A percentile compares a stretch with the other conserved stretches of the same genome.
Evolutionary conservation across 176 grass and related monocot genomes (phyloP).

Genomic region (Metroxylon sagu): DNA sequence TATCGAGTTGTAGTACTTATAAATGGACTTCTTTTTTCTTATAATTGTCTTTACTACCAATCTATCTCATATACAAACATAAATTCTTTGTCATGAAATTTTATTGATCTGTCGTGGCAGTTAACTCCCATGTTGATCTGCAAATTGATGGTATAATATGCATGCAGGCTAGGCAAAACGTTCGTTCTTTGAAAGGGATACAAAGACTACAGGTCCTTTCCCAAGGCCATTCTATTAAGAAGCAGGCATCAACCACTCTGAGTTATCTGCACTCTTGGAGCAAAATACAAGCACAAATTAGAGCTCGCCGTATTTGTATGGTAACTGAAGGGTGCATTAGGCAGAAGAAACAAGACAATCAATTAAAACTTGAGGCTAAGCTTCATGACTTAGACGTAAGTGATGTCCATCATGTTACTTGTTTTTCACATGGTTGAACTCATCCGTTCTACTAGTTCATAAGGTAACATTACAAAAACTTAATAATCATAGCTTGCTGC

Average conservation of each 20-base stretch:
- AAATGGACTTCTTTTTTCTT: too few relatives aligned
- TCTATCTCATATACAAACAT: too few relatives aligned
- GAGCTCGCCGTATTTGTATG: slow-evolving; percentile 70
- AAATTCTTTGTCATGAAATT: too few relatives aligned
- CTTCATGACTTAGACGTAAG: slow-evolving; percentile 81
- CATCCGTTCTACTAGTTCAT: too few relatives aligned
- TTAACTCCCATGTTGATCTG: not conserved
- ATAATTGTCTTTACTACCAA: too few relatives aligned
- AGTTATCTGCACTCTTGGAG: slow-evolving; percentile 78
- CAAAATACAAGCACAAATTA: slow-evolving; percentile 73
- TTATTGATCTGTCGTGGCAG: too few relatives aligned
- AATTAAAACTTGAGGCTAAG: slow-evolving; percentile 76
- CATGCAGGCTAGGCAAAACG: slow-evolving; percentile 68
- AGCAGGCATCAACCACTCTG: slow-evolving; percentile 65
- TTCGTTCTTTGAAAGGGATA: slow-evolving; percentile 55
- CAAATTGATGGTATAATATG: not conserved
- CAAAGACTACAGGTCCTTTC: slow-evolving; percentile 49
- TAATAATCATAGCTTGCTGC: too few relatives aligned
- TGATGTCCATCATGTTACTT: not conserved
- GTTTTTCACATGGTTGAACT: too few relatives aligned
- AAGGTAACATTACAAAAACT: too few relatives aligned
- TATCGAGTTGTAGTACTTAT: too few relatives aligned
- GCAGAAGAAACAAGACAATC: slow-evolving; percentile 87
- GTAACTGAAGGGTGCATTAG: slow-evolving; percentile 71
- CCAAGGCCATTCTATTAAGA: slow-evolving; percentile 51